A percentile compares a stretch with the other conserved stretches of the same genome.
These are phyloP conservation scores for Tillandsia fasciculata DNA, from an alignment of 176 grass and related monocot species.

Conservation along the genomic window DNA sequence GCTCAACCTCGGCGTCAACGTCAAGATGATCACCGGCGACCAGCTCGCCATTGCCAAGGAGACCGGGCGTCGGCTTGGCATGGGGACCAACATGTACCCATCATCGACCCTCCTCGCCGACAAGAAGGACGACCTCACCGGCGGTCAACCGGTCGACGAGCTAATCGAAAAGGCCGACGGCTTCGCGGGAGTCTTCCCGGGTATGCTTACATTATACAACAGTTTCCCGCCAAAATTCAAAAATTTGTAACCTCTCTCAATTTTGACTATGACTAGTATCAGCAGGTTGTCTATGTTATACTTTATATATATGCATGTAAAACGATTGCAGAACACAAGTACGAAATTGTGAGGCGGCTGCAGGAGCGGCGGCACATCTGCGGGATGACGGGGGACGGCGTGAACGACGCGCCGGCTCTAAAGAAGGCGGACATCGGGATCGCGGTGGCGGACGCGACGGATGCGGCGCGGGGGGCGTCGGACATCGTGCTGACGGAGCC, in stretches of 20 bases:
- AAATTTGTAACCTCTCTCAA: not conserved
- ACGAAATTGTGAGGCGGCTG: constrained; percentile 71
- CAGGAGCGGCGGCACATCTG: constrained; percentile 75
- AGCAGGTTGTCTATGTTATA: no score
- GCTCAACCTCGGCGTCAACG: constrained; percentile 74
- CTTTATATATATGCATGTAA: no score
- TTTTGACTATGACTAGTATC: no score
- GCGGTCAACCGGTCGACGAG: constrained; percentile 46
- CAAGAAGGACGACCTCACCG: constrained; percentile 30
- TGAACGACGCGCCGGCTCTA: constrained; percentile 84
- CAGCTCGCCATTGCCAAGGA: constrained; percentile 89
- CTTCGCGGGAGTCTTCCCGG: constrained; percentile 84
- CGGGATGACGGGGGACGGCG: constrained; percentile 86
- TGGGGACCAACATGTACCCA: constrained; percentile 94
- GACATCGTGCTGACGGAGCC: constrained; percentile 90
- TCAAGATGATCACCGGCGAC: constrained; percentile 93
- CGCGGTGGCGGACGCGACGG: constrained; percentile 71
- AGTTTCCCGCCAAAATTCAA: not conserved
- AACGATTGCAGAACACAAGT: constrained; percentile 60
- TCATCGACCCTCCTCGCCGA: constrained; percentile 46
- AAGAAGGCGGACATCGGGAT: constrained; percentile 95
- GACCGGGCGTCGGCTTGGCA: constrained; percentile 55
- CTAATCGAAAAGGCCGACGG: constrained; percentile 85
- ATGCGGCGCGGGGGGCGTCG: constrained; percentile 58
- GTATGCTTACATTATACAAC: not conserved